Evolutionary conservation across 306 rosid genomes (phyloP).

Genomic region (Nissolia schottii): DNA sequence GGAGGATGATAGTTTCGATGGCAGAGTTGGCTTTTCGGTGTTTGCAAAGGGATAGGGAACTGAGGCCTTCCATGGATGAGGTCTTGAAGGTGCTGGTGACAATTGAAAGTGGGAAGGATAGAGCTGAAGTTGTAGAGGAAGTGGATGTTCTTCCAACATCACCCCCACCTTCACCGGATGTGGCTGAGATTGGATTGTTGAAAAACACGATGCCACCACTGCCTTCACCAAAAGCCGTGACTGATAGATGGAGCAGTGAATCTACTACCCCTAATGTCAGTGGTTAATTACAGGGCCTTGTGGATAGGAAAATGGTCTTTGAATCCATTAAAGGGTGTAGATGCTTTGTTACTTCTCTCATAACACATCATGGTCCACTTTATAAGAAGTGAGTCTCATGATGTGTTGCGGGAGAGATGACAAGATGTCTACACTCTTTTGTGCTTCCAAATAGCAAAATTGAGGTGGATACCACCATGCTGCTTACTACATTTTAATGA

Average conservation of each 20-base stretch:
- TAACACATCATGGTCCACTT: too few species aligned
- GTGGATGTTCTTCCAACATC: conserved; percentile 1
- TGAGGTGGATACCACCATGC: too few species aligned
- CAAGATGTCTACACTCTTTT: too few species aligned
- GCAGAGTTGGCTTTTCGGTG: conserved; percentile 77
- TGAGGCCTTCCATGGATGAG: conserved; percentile 74
- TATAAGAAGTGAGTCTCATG: too few species aligned
- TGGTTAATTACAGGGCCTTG: neutral
- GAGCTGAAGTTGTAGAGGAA: neutral
- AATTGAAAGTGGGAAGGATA: conserved; percentile 36
- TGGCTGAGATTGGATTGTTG: conserved; percentile 32
- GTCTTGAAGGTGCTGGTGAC: conserved; percentile 44
- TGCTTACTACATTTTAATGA: neutral
- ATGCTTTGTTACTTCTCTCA: too few species aligned
- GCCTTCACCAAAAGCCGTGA: conserved; percentile 51
- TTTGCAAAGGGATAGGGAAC: conserved; percentile 56
- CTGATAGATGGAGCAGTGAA: conserved; percentile 49
- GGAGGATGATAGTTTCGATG: conserved; percentile 53
- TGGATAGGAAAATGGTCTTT: too few species aligned
- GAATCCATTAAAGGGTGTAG: too few species aligned
- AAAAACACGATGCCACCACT: conserved; percentile 5
- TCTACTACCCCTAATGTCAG: conserved; percentile 35
- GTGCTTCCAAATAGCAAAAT: too few species aligned
- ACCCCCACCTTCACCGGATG: conserved; percentile 36
- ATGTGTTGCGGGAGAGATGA: too few species aligned